Conservation (phyloP, 495 filamentous ascomycete genomes). For the Trichoderma asperelloides region DNA sequence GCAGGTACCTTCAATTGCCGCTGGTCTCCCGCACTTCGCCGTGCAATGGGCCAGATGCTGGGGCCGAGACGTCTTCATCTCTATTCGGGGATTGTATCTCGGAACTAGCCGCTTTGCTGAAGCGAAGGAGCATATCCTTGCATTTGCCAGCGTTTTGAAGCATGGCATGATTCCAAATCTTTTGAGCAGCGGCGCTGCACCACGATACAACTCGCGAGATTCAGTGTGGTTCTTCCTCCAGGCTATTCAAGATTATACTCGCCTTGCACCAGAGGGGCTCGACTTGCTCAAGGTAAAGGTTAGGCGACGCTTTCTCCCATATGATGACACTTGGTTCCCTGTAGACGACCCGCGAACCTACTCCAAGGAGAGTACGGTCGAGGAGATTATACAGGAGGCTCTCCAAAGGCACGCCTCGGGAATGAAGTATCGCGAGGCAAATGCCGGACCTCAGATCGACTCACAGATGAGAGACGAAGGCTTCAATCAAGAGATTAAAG, state of each 20-base stretch:
- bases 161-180: constrained; percentile 99
- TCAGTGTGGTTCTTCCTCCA: constrained; percentile 97
- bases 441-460: constrained; percentile 80
- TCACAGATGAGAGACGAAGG: constrained; percentile 88
- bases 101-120: constrained; percentile 81
- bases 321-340: constrained; percentile 88
- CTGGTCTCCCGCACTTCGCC: constrained; percentile 91
- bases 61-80: constrained; percentile 96
- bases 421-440: constrained; percentile 87
- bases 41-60: constrained; percentile 92
- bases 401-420: constrained; percentile 85
- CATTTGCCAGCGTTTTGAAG: constrained; percentile 93
- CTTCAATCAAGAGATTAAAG: constrained; percentile 81
- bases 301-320: constrained; percentile 82
- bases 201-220: constrained; percentile 94
- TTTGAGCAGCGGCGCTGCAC: constrained; percentile 72
- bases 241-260: constrained; percentile 85
- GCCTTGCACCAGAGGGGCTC: constrained; percentile 70
- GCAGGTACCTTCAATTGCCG: constrained; percentile 77
- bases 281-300: constrained; percentile 67
- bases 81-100: constrained; percentile 79
- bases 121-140: constrained; percentile 86
- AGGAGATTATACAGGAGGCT: constrained; percentile 87
- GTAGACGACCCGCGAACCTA: constrained; percentile 77
- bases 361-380: constrained; percentile 66